A percentile compares a stretch with the other conserved stretches of the same genome.
Conservation (phyloP, 2,329 filamentous ascomycete genomes). For the Blastomyces percursus region DNA sequence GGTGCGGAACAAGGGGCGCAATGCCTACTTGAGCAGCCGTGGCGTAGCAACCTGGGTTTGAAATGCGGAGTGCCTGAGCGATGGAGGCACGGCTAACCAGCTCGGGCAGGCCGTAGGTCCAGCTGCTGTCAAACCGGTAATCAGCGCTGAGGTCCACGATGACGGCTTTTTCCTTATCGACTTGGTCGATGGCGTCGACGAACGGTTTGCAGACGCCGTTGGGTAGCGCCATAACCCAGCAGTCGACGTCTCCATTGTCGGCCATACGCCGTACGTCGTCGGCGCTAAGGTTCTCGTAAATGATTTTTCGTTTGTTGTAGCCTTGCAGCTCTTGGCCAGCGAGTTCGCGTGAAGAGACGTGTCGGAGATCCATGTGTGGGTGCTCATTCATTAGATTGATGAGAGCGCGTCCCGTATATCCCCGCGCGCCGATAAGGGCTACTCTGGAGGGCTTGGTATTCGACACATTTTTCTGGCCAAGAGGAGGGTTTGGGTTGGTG, state of each 20-base stretch:
- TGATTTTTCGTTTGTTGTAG: constrained; percentile 83
- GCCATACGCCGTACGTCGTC: constrained; percentile 83
- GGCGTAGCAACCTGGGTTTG: constrained; percentile 91
- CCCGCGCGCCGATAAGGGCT: constrained; percentile 80
- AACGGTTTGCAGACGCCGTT: constrained; percentile 93
- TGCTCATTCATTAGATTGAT: constrained; percentile 80
- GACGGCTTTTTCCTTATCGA: constrained; percentile 56
- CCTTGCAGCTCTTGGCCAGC: constrained; percentile 76
- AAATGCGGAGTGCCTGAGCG: constrained; percentile 66
- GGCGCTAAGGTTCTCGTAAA: constrained; percentile 77
- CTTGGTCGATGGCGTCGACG: constrained; percentile 73
- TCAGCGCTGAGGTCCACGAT: constrained; percentile 95
- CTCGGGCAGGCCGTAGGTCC: constrained; percentile 88
- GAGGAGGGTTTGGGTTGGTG: constrained; percentile 64
- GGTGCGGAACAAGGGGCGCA: constrained; percentile 64
- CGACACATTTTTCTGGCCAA: constrained; percentile 77
- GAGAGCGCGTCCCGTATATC: constrained; percentile 86
- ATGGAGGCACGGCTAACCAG: constrained; percentile 67
- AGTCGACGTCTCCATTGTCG: constrained; percentile 73
- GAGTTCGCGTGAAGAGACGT: constrained; percentile 90
- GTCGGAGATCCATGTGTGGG: constrained; percentile 75
- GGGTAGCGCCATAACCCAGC: constrained; percentile 94
- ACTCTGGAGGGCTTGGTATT: constrained; percentile 69
- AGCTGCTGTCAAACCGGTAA: constrained; percentile 74
- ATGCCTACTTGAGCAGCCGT: constrained; percentile 87